Percentiles rank a stretch among this genome's conserved stretches.
These are phyloP conservation scores for Helotiales sp. DNA, from an alignment of 2,329 filamentous ascomycete genomes.

Conservation along the genomic window DNA sequence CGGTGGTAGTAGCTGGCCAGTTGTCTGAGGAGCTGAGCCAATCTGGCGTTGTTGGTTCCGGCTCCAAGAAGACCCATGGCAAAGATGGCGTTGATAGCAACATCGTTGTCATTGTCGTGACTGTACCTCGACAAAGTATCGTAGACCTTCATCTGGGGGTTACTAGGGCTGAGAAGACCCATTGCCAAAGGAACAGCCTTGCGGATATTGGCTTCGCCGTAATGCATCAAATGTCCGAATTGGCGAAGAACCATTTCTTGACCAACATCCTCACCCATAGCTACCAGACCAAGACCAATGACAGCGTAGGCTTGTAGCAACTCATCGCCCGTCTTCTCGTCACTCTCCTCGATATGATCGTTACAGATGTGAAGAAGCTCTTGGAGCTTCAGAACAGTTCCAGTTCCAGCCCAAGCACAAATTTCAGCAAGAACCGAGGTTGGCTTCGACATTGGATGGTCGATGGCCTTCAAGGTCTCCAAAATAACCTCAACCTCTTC, in stretches of 20 bases:
- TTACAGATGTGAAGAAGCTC: constrained; percentile 98
- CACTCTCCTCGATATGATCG: constrained; percentile 91
- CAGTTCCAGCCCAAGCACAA: constrained; percentile 97
- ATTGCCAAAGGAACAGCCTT: constrained; percentile 95
- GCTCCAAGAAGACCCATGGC: constrained; percentile 97
- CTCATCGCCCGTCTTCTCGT: constrained; percentile 95
- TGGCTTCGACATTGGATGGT: constrained; percentile 96
- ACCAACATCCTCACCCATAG: constrained; percentile 98
- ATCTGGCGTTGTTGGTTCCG: constrained; percentile 95
- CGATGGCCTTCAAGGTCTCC: constrained; percentile 94
- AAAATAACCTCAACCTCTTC: constrained; percentile 98
- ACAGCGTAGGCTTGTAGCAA: constrained; percentile 96
- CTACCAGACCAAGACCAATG: constrained; percentile 88
- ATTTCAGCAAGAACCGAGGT: constrained; percentile 93
- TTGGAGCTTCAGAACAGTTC: constrained; percentile 95
- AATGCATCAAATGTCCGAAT: constrained; percentile 99
- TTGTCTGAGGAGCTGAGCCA: constrained; percentile 92
- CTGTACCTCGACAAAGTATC: constrained; percentile 97
- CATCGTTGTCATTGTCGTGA: constrained; percentile 98
- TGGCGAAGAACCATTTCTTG: constrained; percentile 99
- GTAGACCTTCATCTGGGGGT: constrained; percentile 99
- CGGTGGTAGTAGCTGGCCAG: constrained; percentile 98
- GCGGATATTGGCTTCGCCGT: constrained; percentile 95
- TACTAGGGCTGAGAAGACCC: constrained; percentile 95
- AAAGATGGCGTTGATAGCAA: constrained; percentile 98